Evolutionary conservation across 2,329 filamentous ascomycete species (phyloP), one percentile per base, ranked within the genome.

Genomic region (Beauveria sp.): DNA sequence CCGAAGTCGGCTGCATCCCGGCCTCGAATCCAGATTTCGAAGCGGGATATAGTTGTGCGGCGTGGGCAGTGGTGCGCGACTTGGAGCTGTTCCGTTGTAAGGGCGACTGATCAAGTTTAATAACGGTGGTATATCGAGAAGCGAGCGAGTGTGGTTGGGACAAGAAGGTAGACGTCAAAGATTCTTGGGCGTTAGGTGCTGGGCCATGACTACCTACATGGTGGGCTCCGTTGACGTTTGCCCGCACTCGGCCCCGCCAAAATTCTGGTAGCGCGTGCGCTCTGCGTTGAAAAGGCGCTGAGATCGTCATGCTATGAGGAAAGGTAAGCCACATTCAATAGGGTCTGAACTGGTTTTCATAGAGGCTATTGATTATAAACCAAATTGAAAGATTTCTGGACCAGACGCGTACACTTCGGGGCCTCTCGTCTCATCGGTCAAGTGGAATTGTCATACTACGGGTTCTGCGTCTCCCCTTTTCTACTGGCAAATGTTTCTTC

Each of bases 1-100:
- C 45, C 52, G 59, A 61, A 34, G 59, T 56, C 52, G 59, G 59
- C 52, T 61, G 59, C 59, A 61, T 61, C 51, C 43, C 52, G 34
- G 43, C 22, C 28, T 50, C 42, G 42, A 45, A 10, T 50, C 34
- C 42, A 22, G 26, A 8, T 30, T 47, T 49, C 50, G 58, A 30
- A 20, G 40, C 26, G 24, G 43, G 42, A 14, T 18, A 22, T 55
- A 20, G n/a, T 34, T 26, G 12, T 24, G 52, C 30, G 20, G 22
- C 22, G n/a, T 28, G 6, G 34, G 38, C 8, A 7, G 52, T 58
- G 34, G 16, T 6, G 34, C 22, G 34, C 18, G 46, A 24, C 16
- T 5, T 30, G 16, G 7, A 20, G 47, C 38, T 14, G 5, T 40
- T n/a, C 43, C 12, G 28, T 18, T 45, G 38, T 30, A 28, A 10